Conservation (phyloP, 2,329 filamentous ascomycete genomes). For the Gremmenia infestans region DNA sequence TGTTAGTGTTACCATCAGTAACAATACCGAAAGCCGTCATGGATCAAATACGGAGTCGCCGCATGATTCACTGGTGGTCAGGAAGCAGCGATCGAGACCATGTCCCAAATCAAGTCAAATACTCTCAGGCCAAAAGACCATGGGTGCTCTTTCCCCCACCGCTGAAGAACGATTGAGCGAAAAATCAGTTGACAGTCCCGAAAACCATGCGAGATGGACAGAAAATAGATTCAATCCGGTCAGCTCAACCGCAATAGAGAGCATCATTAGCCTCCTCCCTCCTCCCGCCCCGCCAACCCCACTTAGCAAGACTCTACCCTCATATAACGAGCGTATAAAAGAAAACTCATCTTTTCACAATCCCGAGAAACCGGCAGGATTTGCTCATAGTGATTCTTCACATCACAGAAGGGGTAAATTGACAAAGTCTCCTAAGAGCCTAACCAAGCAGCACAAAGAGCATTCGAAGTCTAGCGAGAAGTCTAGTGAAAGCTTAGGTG, state of each 20-base stretch:
- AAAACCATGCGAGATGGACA: background rate
- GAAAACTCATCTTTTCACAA: background rate
- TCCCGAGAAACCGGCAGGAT: background rate
- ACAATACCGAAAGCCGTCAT: background rate
- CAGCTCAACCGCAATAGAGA: background rate
- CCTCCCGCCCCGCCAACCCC: background rate
- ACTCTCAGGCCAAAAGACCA: slow-evolving; percentile 18
- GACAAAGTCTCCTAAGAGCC: background rate
- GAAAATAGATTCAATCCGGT: background rate
- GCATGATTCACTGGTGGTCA: slow-evolving; percentile 17
- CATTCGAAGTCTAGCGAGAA: background rate
- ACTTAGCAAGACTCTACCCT: background rate
- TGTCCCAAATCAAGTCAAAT: slow-evolving; percentile 19
- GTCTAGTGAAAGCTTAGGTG: background rate
- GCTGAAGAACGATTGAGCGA: slow-evolving; percentile 19
- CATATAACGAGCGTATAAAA: background rate
- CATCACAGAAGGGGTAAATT: background rate
- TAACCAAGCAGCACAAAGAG: background rate
- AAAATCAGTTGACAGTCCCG: background rate
- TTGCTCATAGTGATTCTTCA: background rate
- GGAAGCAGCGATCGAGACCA: slow-evolving; percentile 24
- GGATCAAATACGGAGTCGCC: background rate
- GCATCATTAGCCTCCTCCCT: background rate
- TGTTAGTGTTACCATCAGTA: background rate
- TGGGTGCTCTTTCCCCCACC: slow-evolving; percentile 24